Conservation (phyloP, 176 grass and related monocot genomes). For the Luzula sylvatica region DNA sequence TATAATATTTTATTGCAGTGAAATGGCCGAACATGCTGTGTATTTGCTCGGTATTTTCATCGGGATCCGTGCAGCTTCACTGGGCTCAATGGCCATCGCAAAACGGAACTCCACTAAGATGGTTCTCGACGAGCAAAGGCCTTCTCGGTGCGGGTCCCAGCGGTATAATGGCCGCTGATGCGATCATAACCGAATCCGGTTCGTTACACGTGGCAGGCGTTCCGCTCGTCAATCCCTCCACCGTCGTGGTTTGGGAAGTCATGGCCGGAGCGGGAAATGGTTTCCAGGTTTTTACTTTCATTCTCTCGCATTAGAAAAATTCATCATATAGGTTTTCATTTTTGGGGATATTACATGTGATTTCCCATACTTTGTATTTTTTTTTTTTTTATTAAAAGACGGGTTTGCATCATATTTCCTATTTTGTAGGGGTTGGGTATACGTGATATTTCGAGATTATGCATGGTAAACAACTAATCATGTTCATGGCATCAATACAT, state of each 20-base stretch:
- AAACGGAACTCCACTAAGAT: constrained; percentile 60
- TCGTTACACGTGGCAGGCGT: constrained; percentile 94
- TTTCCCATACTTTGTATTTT: too few relatives aligned
- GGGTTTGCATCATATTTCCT: too few relatives aligned
- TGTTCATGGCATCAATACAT: too few relatives aligned
- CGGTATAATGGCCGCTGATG: constrained; percentile 98
- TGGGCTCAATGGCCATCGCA: constrained; percentile 79
- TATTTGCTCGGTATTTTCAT: constrained; percentile 96
- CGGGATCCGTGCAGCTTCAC: constrained; percentile 95
- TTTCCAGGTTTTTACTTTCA: constrained; percentile 31
- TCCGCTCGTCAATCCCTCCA: constrained; percentile 97
- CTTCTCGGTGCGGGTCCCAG: constrained; percentile 93
- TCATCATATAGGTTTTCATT: too few relatives aligned
- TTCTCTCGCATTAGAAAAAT: too few relatives aligned
- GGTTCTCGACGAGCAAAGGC: constrained; percentile 97
- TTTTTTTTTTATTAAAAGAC: too few relatives aligned
- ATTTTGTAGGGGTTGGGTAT: too few relatives aligned
- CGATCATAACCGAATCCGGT: constrained; percentile 86
- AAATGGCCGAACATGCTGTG: constrained; percentile 86
- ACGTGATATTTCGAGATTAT: constrained; percentile 26
- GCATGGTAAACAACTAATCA: too few relatives aligned
- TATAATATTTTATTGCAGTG: constrained; percentile 41
- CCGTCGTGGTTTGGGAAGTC: constrained; percentile 99
- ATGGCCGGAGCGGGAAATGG: constrained; percentile 95
- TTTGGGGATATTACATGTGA: too few relatives aligned